A percentile compares a stretch with the other conserved stretches of the same genome.
These are phyloP conservation scores for Tuber magnatum DNA, from an alignment of 495 filamentous ascomycete genomes.

Conservation along the genomic window DNA sequence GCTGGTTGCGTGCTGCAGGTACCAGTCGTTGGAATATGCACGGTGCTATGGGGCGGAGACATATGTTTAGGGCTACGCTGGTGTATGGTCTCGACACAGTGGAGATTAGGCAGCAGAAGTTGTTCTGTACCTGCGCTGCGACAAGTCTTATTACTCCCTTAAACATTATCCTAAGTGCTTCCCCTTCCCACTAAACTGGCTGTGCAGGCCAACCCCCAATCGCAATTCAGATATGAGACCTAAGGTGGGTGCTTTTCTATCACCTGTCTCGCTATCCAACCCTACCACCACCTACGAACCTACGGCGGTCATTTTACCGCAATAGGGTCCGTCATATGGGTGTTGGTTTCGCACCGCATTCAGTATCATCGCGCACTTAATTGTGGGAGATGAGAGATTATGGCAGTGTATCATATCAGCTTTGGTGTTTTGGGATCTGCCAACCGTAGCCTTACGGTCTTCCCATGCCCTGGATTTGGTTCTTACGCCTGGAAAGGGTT, in stretches of 20 bases:
- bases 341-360: neutral
- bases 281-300: neutral
- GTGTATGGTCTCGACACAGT: neutral
- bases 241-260: neutral
- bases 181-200: neutral
- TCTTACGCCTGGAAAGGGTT: neutral
- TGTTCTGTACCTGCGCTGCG: neutral
- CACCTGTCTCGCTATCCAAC: neutral
- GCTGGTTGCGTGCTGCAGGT: neutral
- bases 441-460: neutral
- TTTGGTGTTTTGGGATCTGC: neutral
- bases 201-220: neutral
- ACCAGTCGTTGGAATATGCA: neutral
- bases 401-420: neutral
- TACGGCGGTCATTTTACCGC: neutral
- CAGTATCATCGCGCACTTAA: neutral
- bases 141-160: neutral
- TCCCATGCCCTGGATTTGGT: neutral
- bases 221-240: neutral
- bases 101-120: neutral
- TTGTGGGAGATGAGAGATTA: slow-evolving; percentile 1
- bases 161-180: neutral
- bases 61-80: neutral
- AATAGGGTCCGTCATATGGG: neutral
- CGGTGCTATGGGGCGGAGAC: neutral